Base-by-base conservation (phyloP, 352 stramenopile species). In the Globisporangium cystogenes region DNA sequence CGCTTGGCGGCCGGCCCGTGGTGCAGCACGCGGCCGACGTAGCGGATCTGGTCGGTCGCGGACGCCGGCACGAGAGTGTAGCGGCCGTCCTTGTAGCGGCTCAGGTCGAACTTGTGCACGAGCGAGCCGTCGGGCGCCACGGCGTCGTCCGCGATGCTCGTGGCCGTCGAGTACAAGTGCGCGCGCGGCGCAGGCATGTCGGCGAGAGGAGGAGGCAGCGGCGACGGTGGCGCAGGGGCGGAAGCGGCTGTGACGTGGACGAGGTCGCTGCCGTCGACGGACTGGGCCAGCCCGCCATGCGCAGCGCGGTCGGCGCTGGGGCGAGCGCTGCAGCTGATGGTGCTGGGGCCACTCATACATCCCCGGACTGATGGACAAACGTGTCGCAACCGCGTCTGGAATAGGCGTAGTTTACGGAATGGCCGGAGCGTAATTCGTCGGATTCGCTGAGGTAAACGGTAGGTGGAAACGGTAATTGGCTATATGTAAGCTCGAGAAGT, bases 61-160 rank as follows among this genome's bases (percentile, higher is more conserved):
- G 79, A 85, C n/a, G 82, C 82, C 23, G 82, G 72, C 15, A 92
- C 57, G 53, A 92, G 77, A 39, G 72, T 53, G 64, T 81, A 87
- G 8, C 59, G 61, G 35, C 82, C 77, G 53, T 91, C 77, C 42
- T 86, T 85, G 65, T 91, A 94, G 49, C 82, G 79, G 51, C 53
- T 49, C 42, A 91, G 67, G 63, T 94, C 79, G 55, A 92, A 92
- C 49, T 86, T 86, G 72, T 89, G 87, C 48, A 93, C 79, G 51
- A 67, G 37, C 35, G 65, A 67, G 26, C 59, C 56, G n/a, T 51
- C 49, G 18, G 27, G 40, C 31, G 59, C 43, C 23, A 26, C 45
- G 14, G 7, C 58, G 27, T 76, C 69, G 55, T 76, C 70, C 21
- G 59, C 51, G 48, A 72, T 45, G 36, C 59, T 75, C 53, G 60